Base-by-base conservation (phyloP, 2,329 filamentous ascomycete genomes). In the Apiospora kogelbergensis region DNA sequence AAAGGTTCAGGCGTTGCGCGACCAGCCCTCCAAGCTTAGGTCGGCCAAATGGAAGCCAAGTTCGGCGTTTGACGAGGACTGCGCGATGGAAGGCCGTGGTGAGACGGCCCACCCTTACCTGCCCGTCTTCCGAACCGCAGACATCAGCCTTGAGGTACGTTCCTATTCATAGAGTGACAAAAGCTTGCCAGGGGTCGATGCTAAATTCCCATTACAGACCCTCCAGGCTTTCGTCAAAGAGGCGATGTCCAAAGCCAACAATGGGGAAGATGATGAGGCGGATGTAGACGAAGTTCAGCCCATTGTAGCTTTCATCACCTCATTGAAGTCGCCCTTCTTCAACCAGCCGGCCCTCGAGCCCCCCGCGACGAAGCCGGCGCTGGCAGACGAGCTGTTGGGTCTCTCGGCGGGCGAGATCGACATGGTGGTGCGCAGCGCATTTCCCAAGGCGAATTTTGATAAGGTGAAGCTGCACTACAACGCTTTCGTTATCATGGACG, bases 401-500 rank as follows among this genome's bases (percentile, higher is more conserved):
- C 37, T 53, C 26, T 60, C n/a, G 11, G 30, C 65, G 33, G 42
- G 41, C 26, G 68, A 69, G 13, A 63, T 60, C 44, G 68, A 69
- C n/a, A 63, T 66, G 30, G 63, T 69, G 37, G 42, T 57, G 33
- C 65, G 68, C 53, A 65, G 65, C 40, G 48, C 53, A 33, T 69
- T 69, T 20, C 68, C 68, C 20, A 42, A 42, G 22, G 13, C 6
- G 5, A 6, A 48, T 17, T 37, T 42, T 22, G 37, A 48, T 13
- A 24, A 37, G 2, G 65, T 66, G 40, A 44, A 67, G 41, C 22
- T 69, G 10, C 63, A 67, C 30, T 67, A 69, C 53, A 44, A 69
- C 15, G 48, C 65, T 41, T 69, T 65, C 42, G 57, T 67, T 42
- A 42, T 69, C 41, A 67, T 69, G 65, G 65, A 67, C 53, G 65